Evolutionary conservation across 192 early-diverging fungal genomes (phyloP).

Genomic region (Backusella tuberculispora): DNA sequence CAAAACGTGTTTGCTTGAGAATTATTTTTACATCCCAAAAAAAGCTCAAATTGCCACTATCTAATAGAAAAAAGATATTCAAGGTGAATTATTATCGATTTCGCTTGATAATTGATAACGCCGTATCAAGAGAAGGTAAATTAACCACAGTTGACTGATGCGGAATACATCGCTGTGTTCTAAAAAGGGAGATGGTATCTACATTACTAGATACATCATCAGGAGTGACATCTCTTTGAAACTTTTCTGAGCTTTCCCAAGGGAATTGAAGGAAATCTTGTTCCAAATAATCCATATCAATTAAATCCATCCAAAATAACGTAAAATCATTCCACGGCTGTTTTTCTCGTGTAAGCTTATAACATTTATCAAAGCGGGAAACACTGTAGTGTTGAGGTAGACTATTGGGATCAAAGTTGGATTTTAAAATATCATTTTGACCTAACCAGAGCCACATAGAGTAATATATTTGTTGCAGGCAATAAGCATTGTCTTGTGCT

Average conservation of each 20-base stretch:
- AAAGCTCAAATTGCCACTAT: not conserved
- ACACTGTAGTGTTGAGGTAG: constrained; percentile 42
- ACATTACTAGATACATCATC: not conserved
- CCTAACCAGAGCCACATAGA: constrained; percentile 56
- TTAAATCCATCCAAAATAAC: constrained; percentile 46
- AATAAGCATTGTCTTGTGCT: constrained; percentile 23
- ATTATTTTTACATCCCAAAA: not conserved
- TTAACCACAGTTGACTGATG: not conserved
- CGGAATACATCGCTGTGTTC: not conserved
- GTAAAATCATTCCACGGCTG: constrained; percentile 36
- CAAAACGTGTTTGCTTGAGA: too few species aligned
- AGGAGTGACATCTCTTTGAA: not conserved
- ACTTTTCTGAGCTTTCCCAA: constrained; percentile 31
- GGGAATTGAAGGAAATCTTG: constrained; percentile 4
- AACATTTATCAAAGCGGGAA: constrained; percentile 36
- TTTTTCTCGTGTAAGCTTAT: not conserved
- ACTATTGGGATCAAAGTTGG: constrained; percentile 21
- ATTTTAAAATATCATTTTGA: constrained; percentile 32
- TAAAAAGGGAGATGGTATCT: constrained; percentile 15
- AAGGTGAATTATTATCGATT: not conserved
- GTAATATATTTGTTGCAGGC: constrained; percentile 47
- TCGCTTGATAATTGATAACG: not conserved
- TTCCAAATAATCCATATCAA: constrained; percentile 16
- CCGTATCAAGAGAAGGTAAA: not conserved
- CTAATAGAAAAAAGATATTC: not conserved